Conservation (phyloP, 805 yeast genomes). For the Candida ipomoeae region DNA sequence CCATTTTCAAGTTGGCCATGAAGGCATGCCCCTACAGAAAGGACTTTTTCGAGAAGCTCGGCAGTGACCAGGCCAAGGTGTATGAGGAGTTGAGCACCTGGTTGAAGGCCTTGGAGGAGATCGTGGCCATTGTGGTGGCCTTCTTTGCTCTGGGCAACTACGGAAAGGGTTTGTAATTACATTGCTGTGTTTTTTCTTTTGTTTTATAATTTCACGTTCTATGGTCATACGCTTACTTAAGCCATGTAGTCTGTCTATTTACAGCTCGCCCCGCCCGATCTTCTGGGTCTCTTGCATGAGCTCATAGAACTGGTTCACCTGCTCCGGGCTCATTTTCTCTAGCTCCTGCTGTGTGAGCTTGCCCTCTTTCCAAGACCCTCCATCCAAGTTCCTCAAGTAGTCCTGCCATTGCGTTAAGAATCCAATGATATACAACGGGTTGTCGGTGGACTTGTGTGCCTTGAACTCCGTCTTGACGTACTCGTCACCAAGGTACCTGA, state of each 20-base stretch:
- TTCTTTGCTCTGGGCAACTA: slow-evolving; percentile 79
- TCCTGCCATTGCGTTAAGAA: slow-evolving; percentile 95
- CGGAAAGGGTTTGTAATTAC: slow-evolving; percentile 71
- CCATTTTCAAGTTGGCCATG: slow-evolving; percentile 90
- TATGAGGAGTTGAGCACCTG: slow-evolving; percentile 60
- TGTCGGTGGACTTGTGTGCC: slow-evolving; percentile 74
- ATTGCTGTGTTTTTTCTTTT: not conserved
- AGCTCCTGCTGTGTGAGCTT: slow-evolving; percentile 59
- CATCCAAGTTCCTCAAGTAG: slow-evolving; percentile 56
- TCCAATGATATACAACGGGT: slow-evolving; percentile 92
- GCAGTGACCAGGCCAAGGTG: slow-evolving; percentile 69
- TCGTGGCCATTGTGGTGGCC: slow-evolving; percentile 67
- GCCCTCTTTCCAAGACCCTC: slow-evolving; percentile 39
- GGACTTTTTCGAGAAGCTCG: slow-evolving; percentile 79
- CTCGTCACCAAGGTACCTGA: slow-evolving; percentile 78
- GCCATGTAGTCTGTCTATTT: not conserved
- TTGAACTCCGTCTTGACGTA: slow-evolving; percentile 88
- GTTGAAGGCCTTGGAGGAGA: slow-evolving; percentile 71
- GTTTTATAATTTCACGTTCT: not conserved
- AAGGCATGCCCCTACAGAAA: slow-evolving; percentile 90
- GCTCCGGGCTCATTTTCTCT: slow-evolving; percentile 87
- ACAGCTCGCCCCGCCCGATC: slow-evolving; percentile 16
- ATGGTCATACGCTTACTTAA: not conserved
- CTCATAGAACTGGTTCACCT: slow-evolving; percentile 74
- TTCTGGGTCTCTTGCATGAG: slow-evolving; percentile 68